These are phyloP conservation scores for Hypholoma fasciculare DNA, from an alignment of 768 basidiomycete genomes.

Conservation along the genomic window DNA sequence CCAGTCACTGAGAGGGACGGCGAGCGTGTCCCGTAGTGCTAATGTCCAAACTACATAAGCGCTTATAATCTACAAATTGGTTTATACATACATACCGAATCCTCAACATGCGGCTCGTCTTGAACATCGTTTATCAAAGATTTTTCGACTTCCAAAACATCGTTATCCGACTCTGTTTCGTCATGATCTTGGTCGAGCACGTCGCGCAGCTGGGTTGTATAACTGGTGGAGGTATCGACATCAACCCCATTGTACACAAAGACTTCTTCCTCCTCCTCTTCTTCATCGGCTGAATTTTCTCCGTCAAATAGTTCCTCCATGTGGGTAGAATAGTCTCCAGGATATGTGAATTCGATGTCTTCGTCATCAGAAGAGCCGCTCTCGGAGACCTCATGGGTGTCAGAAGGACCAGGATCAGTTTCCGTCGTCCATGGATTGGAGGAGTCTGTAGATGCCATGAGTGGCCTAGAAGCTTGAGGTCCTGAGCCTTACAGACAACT, in stretches of 20 bases:
- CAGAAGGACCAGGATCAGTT: not conserved
- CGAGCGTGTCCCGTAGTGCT: slow-evolving; percentile 19
- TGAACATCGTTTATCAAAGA: slow-evolving; percentile 38
- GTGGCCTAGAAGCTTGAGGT: no score
- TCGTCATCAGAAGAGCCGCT: slow-evolving; percentile 30
- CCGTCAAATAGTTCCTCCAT: slow-evolving; percentile 66
- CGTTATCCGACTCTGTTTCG: slow-evolving; percentile 44
- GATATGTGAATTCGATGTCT: slow-evolving; percentile 34
- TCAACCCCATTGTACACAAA: slow-evolving; percentile 80
- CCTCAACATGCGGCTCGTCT: slow-evolving; percentile 21
- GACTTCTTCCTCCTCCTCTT: slow-evolving; percentile 51
- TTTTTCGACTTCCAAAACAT: slow-evolving; percentile 41
- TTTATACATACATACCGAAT: slow-evolving; percentile 25
- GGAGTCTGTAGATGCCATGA: slow-evolving; percentile 11
- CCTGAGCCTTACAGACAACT: no score
- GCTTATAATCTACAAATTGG: not conserved
- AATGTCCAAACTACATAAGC: not conserved
- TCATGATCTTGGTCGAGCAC: slow-evolving; percentile 67
- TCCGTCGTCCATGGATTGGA: slow-evolving; percentile 12
- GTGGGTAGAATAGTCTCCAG: slow-evolving; percentile 63
- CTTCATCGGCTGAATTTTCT: slow-evolving; percentile 27
- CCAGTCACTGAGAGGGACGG: slow-evolving; percentile 39
- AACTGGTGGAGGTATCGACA: slow-evolving; percentile 50
- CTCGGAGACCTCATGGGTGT: not conserved
- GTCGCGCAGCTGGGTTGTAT: slow-evolving; percentile 69